These are phyloP conservation scores for Aegilops longissima DNA, from an alignment of 176 grass and related monocot species.

Conservation along the genomic window DNA sequence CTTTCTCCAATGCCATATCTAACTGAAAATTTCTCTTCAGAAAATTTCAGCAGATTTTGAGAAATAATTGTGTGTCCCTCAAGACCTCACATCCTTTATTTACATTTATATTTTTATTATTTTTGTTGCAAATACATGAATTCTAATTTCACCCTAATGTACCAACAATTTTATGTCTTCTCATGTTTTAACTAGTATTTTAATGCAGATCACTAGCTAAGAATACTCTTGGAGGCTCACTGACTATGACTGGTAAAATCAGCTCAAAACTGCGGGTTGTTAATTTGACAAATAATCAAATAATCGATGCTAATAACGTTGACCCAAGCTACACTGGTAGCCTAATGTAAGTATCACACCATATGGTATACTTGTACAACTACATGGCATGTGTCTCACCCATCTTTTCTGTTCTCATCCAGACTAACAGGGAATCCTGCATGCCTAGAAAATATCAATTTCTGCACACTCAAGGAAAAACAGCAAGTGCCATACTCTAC, in stretches of 20 bases:
- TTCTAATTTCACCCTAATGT: not conserved
- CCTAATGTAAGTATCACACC: slow-evolving; percentile 47
- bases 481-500: slow-evolving; percentile 40
- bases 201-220: slow-evolving; percentile 50
- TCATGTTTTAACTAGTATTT: slow-evolving; percentile 10
- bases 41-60: not conserved
- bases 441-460: slow-evolving; percentile 14
- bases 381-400: not conserved
- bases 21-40: slow-evolving; percentile 12
- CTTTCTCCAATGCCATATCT: slow-evolving; percentile 11
- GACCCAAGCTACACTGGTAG: slow-evolving; percentile 31
- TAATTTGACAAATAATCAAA: slow-evolving; percentile 57
- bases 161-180: slow-evolving; percentile 1
- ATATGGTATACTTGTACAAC: slow-evolving; percentile 1
- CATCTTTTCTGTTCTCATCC: slow-evolving; percentile 12
- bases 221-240: slow-evolving; percentile 40
- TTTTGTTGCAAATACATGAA: not conserved
- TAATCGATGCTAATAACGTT: not conserved
- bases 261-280: slow-evolving; percentile 44
- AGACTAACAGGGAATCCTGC: slow-evolving; percentile 53
- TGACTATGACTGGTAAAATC: slow-evolving; percentile 37
- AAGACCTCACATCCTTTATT: not conserved
- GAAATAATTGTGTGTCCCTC: not conserved
- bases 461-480: slow-evolving; percentile 25
- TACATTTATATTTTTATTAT: not conserved